Base-by-base conservation (phyloP, 2,329 filamentous ascomycete species). In the Aspergillus intermedius region DNA sequence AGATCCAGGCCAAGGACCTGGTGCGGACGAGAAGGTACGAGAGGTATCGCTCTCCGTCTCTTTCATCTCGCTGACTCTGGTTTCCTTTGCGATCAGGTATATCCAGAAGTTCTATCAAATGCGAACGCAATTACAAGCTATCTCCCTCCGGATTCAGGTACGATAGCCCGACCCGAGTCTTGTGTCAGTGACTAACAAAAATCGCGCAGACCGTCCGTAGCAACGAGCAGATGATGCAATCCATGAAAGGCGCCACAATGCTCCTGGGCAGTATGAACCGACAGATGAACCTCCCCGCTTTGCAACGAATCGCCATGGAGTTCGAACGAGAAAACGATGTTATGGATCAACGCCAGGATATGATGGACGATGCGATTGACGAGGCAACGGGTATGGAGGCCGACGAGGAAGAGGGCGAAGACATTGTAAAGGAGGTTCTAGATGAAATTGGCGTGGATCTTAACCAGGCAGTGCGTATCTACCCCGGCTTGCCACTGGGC, bases 141-240 rank as follows among this genome's bases (percentile, higher is more conserved):
- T 98, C 59, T 95, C 89, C 12, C 74, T 98, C 47, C 83, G 91
- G 41, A 91, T 98, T 64, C 93, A 97, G 82, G 89, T 93, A 74
- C 46, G 69, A 53, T n/a, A 21, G 10, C 32, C 25, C 22, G 34
- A 8, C 21, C 23, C 17, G 7, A 21, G 4, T 13, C 40, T 28
- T 21, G 45, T 37, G 30, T 41, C 45, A 49, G 40, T 40, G 21
- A 48, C 51, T 49, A 35, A 54, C 46, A 21, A 32, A 49, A 34
- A 47, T 50, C 40, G 48, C 48, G 15, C 61, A 95, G 88, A 98
- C 93, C 44, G 91, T 97, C 56, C 84, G 93, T 56, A 96, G 91
- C 58, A 98, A 98, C 70, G 93, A 98, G 70, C 91, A 97, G 72
- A 98, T 98, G 93, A 96, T 96, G 91, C 89, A 95, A 71, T 93